Evolutionary conservation across 345 rosid species (phyloP).

Genomic region (Orychophragmus violaceus): DNA sequence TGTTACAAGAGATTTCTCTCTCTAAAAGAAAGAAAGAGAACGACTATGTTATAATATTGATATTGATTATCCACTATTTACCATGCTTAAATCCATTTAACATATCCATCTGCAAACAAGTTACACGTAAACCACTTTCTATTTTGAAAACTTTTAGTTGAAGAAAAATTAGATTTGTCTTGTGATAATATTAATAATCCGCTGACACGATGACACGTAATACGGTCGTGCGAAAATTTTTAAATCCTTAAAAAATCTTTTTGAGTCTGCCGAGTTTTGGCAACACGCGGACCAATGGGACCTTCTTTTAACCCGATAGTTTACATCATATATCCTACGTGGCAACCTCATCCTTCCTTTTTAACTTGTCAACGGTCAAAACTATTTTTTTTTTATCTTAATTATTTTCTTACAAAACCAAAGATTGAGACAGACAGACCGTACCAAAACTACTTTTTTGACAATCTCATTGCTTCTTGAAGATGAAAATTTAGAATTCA

Average conservation of each 20-base stretch:
- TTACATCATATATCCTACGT: constrained; percentile 16
- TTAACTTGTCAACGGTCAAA: neutral
- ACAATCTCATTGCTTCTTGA: neutral
- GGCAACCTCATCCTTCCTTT: constrained; percentile 14
- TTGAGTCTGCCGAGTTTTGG: neutral
- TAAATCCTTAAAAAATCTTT: neutral
- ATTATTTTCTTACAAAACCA: neutral
- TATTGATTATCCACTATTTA: too few relatives aligned
- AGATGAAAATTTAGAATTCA: neutral
- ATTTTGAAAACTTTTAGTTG: neutral
- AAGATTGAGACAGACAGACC: neutral
- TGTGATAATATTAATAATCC: neutral
- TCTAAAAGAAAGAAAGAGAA: too few relatives aligned
- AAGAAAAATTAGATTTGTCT: neutral
- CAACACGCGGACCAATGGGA: neutral
- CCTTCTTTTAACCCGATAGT: neutral
- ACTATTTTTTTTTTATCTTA: neutral
- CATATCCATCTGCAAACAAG: neutral
- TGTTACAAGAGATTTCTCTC: too few relatives aligned
- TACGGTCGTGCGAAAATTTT: constrained; percentile 1
- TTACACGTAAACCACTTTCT: neutral
- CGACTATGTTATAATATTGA: too few relatives aligned
- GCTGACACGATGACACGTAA: constrained; percentile 26
- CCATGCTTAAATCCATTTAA: neutral
- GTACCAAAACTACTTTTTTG: too few relatives aligned